These are phyloP conservation scores for Pythium brachiatum DNA, from an alignment of 352 stramenopile genomes.

Conservation along the genomic window DNA sequence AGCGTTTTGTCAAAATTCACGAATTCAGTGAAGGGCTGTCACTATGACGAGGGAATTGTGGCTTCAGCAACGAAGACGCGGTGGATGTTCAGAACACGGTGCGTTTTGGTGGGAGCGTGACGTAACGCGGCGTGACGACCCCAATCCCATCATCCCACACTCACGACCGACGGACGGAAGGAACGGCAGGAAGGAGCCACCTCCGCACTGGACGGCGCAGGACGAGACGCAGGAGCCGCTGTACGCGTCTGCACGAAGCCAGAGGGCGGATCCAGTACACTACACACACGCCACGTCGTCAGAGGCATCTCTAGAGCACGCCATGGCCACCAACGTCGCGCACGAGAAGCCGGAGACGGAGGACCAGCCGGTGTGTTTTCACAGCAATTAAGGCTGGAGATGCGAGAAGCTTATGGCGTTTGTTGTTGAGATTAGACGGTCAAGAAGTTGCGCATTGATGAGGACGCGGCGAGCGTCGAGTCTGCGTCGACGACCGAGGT, in stretches of 20 bases:
- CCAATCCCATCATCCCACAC: conserved; percentile 2
- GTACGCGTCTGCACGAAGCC: conserved; percentile 1
- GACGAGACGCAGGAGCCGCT: conserved; percentile 6
- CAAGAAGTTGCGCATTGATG: conserved; percentile 34
- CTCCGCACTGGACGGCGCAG: conserved; percentile 19
- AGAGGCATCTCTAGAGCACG: background rate
- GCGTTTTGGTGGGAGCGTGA: background rate
- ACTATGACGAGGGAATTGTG: background rate
- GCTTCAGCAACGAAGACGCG: background rate
- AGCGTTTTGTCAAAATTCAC: conserved; percentile 1
- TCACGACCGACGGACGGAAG: background rate
- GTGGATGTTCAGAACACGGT: conserved; percentile 14
- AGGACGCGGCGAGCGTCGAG: conserved; percentile 26
- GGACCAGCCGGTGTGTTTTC: conserved; percentile 46
- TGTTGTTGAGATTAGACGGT: conserved; percentile 11
- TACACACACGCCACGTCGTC: background rate
- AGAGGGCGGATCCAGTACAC: background rate
- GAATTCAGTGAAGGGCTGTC: background rate
- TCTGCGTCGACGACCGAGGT: conserved; percentile 25
- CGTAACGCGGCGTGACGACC: conserved; percentile 7
- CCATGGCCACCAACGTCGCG: conserved; percentile 69
- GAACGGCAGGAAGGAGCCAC: conserved; percentile 20
- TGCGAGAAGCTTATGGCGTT: background rate
- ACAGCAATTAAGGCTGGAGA: background rate
- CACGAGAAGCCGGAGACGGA: conserved; percentile 75